Evolutionary conservation across 139 green algal genomes (phyloP).

Genomic region (Chlorella vulgaris): DNA sequence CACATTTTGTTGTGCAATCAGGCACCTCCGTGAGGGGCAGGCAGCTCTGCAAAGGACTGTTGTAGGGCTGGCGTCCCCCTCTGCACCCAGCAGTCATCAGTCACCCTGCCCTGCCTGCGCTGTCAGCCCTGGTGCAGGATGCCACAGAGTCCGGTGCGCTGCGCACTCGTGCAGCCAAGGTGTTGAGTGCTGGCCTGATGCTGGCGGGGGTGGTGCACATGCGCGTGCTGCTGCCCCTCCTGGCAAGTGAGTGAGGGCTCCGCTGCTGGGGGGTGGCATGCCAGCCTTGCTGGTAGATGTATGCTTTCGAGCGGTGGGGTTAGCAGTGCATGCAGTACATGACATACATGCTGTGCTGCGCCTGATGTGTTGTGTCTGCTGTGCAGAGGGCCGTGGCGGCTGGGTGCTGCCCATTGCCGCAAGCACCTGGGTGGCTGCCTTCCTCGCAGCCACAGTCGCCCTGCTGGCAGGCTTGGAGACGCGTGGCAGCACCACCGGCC

Average conservation of each 20-base stretch:
- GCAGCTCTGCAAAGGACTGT: too few relatives aligned
- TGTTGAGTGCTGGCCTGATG: conserved; percentile 3
- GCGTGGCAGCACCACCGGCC: not conserved
- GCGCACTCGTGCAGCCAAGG: not conserved
- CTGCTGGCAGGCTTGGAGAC: not conserved
- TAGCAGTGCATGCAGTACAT: too few relatives aligned
- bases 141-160: not conserved
- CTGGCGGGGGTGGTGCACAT: not conserved
- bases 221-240: not conserved
- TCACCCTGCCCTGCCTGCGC: too few relatives aligned
- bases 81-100: too few relatives aligned
- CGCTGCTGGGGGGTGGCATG: not conserved
- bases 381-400: not conserved
- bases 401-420: not conserved
- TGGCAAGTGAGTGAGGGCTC: conserved; percentile 4
- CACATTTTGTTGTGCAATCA: too few relatives aligned
- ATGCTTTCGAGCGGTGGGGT: too few relatives aligned
- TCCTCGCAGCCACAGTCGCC: not conserved
- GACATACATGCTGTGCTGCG: too few relatives aligned
- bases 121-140: too few relatives aligned
- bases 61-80: too few relatives aligned
- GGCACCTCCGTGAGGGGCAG: too few relatives aligned
- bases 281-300: not conserved
- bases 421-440: not conserved
- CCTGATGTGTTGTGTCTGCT: too few relatives aligned